A percentile compares a stretch with the other conserved stretches of the same genome.
Conservation (phyloP, 2,329 filamentous ascomycete genomes). For the Colletotrichum scovillei region DNA sequence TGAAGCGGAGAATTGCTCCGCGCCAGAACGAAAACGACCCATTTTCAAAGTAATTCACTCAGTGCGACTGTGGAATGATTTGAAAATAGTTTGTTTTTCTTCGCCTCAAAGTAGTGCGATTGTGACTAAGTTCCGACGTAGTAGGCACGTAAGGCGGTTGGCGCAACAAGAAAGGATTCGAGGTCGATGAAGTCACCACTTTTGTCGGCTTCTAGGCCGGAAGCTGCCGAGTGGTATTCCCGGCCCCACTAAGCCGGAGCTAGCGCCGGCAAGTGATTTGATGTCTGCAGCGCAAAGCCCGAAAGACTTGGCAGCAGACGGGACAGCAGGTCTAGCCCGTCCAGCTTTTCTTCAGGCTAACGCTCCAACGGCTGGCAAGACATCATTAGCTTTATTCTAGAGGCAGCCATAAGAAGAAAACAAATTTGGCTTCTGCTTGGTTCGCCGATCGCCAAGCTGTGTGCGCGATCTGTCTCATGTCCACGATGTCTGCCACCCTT, state of each 20-base stretch:
- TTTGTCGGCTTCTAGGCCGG: constrained; percentile 13
- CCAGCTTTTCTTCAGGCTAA: neutral
- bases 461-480: constrained; percentile 19
- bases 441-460: constrained; percentile 26
- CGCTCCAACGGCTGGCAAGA: constrained; percentile 9
- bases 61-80: neutral
- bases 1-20: neutral
- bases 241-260: constrained; percentile 25
- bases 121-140: neutral
- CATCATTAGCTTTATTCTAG: neutral
- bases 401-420: neutral
- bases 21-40: neutral
- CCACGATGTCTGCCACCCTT: constrained; percentile 4
- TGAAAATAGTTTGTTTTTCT: neutral
- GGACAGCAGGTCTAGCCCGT: neutral
- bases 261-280: constrained; percentile 28
- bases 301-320: neutral
- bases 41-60: neutral
- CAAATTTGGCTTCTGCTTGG: neutral
- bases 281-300: neutral
- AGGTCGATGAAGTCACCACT: constrained; percentile 36
- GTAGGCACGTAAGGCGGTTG: neutral
- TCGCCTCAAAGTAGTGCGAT: neutral
- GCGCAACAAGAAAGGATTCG: neutral
- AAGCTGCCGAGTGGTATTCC: constrained; percentile 16